These are phyloP conservation scores for Sicyos edulis DNA, from an alignment of 306 rosid genomes.

Conservation along the genomic window DNA sequence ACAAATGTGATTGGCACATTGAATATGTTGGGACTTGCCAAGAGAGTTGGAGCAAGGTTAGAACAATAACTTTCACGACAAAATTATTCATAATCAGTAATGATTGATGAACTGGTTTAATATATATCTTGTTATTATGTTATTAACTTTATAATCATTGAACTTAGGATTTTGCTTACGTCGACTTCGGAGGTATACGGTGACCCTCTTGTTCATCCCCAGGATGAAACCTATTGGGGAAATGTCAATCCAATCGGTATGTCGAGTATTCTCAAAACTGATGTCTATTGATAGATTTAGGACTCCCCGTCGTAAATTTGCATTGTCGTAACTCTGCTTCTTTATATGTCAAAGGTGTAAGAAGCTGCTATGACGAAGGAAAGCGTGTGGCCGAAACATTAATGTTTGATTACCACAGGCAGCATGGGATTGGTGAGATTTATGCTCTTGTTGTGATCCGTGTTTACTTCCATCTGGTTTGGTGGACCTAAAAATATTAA, in stretches of 20 bases:
- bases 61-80: neutral
- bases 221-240: slow-evolving; percentile 93
- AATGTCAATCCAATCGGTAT: slow-evolving; percentile 95
- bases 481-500: neutral
- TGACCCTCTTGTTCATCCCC: slow-evolving; percentile 96
- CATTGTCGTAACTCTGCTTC: slow-evolving; percentile 14
- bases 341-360: slow-evolving; percentile 51
- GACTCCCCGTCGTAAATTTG: neutral
- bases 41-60: slow-evolving; percentile 97
- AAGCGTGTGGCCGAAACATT: slow-evolving; percentile 97
- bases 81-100: neutral
- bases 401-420: slow-evolving; percentile 99
- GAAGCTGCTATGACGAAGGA: slow-evolving; percentile 98
- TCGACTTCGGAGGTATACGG: slow-evolving; percentile 98
- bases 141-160: slow-evolving; percentile 28
- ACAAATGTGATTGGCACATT: slow-evolving; percentile 96
- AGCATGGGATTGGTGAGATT: slow-evolving; percentile 76
- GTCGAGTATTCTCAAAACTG: slow-evolving; percentile 20
- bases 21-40: slow-evolving; percentile 98
- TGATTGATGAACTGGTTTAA: neutral
- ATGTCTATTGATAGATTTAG: neutral
- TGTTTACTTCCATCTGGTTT: neutral
- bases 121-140: slow-evolving; percentile 16
- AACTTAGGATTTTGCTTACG: slow-evolving; percentile 84
- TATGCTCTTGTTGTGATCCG: neutral